Evolutionary conservation across 257 asterid genomes (phyloP).

Genomic region (Datura wrightii): DNA sequence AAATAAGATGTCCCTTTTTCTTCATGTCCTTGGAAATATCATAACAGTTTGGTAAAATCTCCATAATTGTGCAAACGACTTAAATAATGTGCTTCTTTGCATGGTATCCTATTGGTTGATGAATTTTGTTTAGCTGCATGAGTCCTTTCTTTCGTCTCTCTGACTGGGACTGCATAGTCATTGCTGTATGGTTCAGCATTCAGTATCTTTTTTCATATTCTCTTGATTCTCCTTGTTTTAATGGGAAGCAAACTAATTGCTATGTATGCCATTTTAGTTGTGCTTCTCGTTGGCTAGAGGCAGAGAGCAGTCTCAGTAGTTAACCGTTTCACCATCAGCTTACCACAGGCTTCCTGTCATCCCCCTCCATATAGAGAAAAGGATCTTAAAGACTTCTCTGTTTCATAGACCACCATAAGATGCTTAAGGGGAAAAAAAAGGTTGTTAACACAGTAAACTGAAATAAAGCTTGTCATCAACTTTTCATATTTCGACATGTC

Average conservation of each 20-base stretch:
- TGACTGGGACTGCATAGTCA: neutral
- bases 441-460: neutral
- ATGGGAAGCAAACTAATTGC: neutral
- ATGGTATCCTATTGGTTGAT: neutral
- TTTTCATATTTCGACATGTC: slow-evolving; percentile 21
- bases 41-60: neutral
- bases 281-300: neutral
- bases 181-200: neutral
- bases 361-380: neutral
- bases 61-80: neutral
- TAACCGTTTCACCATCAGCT: slow-evolving; percentile 28
- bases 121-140: neutral
- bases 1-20: neutral
- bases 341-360: neutral
- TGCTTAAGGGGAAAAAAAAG: neutral
- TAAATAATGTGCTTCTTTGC: neutral
- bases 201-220: neutral
- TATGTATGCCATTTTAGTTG: neutral
- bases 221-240: neutral
- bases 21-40: neutral
- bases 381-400: neutral
- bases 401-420: neutral
- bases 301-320: slow-evolving; percentile 2
- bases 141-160: neutral
- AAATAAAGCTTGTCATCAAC: slow-evolving; percentile 9